phyloP scores from a whole-genome alignment of 768 basidiomycete species.

The Serpula lacrymans region DNA sequence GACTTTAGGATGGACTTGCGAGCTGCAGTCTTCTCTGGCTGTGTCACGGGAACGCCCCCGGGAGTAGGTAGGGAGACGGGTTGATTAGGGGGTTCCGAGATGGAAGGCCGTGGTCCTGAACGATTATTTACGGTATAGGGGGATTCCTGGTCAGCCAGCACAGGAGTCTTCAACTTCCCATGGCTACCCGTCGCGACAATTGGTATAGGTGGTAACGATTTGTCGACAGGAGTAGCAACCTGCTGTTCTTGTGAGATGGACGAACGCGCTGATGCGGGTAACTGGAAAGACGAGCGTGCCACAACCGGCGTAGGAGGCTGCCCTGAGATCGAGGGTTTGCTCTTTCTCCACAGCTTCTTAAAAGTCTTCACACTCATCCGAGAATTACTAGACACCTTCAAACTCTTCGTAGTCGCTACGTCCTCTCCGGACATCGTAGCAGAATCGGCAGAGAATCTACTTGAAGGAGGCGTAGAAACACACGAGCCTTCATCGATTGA shows the following conservation, averaged over 20 bases:
- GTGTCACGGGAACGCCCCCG: conserved; percentile 13
- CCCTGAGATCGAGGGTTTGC: conserved; percentile 38
- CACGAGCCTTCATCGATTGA: conserved; percentile 19
- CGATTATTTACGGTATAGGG: conserved; percentile 53
- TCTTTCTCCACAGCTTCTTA: conserved; percentile 77
- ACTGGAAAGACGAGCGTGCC: conserved; percentile 34
- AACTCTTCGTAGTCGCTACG: conserved; percentile 25
- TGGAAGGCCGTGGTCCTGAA: conserved; percentile 30
- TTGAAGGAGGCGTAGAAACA: conserved; percentile 34
- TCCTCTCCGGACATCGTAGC: conserved; percentile 31
- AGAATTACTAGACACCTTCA: conserved; percentile 38
- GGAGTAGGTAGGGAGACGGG: conserved; percentile 15
- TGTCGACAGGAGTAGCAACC: background rate
- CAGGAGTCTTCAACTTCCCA: conserved; percentile 21
- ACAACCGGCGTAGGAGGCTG: conserved; percentile 35
- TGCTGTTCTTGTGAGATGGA: conserved; percentile 32
- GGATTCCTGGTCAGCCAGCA: conserved; percentile 71
- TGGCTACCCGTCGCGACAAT: conserved; percentile 7
- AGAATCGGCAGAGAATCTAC: conserved; percentile 80
- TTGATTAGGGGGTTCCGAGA: conserved; percentile 28
- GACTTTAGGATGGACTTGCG: conserved; percentile 74
- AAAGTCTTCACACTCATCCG: conserved; percentile 73
- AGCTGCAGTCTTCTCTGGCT: conserved; percentile 42
- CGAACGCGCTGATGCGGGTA: conserved; percentile 23
- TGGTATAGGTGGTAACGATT: conserved; percentile 23